phyloP scores from a whole-genome alignment of 441 rosid species.

The Populus hybrid region DNA sequence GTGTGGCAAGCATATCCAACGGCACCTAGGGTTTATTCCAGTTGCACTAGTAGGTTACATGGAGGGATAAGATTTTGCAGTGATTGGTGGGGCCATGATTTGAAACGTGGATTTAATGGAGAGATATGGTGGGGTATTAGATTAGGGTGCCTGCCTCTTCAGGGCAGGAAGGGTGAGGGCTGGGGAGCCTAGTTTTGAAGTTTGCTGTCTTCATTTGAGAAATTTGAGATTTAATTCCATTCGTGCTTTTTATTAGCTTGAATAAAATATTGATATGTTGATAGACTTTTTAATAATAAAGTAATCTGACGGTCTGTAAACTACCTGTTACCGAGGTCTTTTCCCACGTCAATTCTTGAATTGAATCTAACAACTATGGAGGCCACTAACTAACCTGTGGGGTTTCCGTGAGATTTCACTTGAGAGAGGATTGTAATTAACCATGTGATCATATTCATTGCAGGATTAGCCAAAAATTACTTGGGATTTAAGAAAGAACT shows the following conservation, averaged over 20 bases:
- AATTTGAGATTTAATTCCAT: too few relatives aligned
- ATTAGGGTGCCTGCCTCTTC: conserved; percentile 28
- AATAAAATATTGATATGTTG: not conserved
- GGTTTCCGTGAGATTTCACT: too few relatives aligned
- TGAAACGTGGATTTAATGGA: not conserved
- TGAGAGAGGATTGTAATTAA: not conserved
- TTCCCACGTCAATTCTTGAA: too few relatives aligned
- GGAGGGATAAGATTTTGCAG: conserved; percentile 21
- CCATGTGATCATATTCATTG: not conserved
- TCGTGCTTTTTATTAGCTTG: too few relatives aligned
- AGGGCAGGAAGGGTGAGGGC: conserved; percentile 21
- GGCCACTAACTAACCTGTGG: too few relatives aligned
- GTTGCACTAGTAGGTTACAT: not conserved
- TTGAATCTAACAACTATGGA: too few relatives aligned
- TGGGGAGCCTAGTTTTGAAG: not conserved
- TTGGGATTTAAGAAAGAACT: not conserved
- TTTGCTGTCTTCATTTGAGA: too few relatives aligned
- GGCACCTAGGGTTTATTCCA: conserved; percentile 39
- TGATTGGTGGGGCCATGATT: not conserved
- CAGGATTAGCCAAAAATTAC: not conserved
- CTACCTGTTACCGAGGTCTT: too few relatives aligned
- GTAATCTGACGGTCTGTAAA: too few relatives aligned
- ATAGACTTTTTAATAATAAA: too few relatives aligned
- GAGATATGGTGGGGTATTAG: not conserved
- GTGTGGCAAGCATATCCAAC: conserved; percentile 42